Base-by-base conservation (phyloP, 2,329 filamentous ascomycete genomes). In the Periconia sp. region DNA sequence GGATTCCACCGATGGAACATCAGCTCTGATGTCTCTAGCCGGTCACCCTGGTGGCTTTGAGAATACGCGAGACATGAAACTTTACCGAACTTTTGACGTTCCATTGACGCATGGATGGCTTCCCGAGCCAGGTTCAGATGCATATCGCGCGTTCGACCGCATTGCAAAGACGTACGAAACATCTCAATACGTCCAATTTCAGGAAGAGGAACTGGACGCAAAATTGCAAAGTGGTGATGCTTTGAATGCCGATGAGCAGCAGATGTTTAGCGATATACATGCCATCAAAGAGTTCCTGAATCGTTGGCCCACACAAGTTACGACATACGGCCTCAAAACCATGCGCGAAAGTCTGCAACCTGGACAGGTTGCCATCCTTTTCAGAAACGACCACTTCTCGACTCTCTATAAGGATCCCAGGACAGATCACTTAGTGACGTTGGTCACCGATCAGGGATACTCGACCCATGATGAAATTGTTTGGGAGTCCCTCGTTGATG, bases 361-460 rank as follows among this genome's bases (percentile, higher is more conserved):
- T 1, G 92, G 91, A 2, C 84, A 87, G 1, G 83, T 96, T 49
- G 89, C 89, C 0, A 97, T 99, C 36, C 73, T 99, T 1, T 99
- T 99, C 74, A 84, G 94, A 18, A 99, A 99, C 59, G 92, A 99
- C 63, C 94, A 99, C 66, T 99, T 99, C 63, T 91, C 90, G 29
- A 97, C 92, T 0, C 70, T 99, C 0, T 96, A 95, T 70, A 89
- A 92, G 48, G 90, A 97, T 57, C 90, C 92, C 0, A 76, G 85
- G 31, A 89, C 86, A 0, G 78, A 83, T 28, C 81, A 88, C 53
- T 78, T 97, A 1, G 82, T 92, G 51, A 90, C 88, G 0, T 75
- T 99, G 3, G 91, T 99, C 11, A 97, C 94, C 0, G 94, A 99
- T 65, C 88, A 90, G 18, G 94, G 94, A 1, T 99, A 95, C 62